phyloP scores from a whole-genome alignment of 331 rosid genomes.

The Ulmus americana region DNA sequence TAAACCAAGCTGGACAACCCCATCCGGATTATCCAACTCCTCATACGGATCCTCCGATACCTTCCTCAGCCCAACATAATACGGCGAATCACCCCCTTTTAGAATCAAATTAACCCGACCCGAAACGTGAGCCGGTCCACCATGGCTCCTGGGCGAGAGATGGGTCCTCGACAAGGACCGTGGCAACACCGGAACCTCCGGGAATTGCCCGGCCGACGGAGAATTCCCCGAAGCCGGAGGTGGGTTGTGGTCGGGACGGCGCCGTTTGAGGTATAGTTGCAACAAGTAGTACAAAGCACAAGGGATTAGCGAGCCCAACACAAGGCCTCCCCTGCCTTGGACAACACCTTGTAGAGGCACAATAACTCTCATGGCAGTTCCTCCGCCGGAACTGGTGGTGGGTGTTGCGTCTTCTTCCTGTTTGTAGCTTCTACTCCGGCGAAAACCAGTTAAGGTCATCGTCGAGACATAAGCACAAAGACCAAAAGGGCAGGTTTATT shows the following conservation, averaged over 20 bases:
- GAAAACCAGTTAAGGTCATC: slow-evolving; percentile 35
- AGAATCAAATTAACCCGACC: slow-evolving; percentile 42
- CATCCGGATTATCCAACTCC: slow-evolving; percentile 49
- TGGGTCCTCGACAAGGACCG: slow-evolving; percentile 51
- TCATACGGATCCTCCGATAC: slow-evolving; percentile 58
- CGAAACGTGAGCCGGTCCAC: slow-evolving; percentile 46
- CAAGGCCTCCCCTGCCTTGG: slow-evolving; percentile 83
- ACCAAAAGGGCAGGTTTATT: not conserved
- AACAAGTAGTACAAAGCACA: slow-evolving; percentile 84
- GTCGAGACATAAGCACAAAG: slow-evolving; percentile 12
- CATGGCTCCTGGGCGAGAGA: slow-evolving; percentile 36
- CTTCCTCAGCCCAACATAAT: slow-evolving; percentile 44
- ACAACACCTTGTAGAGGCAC: slow-evolving; percentile 90
- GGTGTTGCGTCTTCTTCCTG: slow-evolving; percentile 15
- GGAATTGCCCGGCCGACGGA: slow-evolving; percentile 21
- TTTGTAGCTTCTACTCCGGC: slow-evolving; percentile 9
- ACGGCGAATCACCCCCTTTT: slow-evolving; percentile 40
- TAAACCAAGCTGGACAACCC: slow-evolving; percentile 62
- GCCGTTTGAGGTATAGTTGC: slow-evolving; percentile 61
- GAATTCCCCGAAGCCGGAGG: slow-evolving; percentile 25
- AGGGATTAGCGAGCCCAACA: slow-evolving; percentile 80
- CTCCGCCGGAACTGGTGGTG: slow-evolving; percentile 32
- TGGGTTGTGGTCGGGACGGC: slow-evolving; percentile 29
- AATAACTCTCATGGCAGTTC: slow-evolving; percentile 72
- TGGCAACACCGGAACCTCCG: slow-evolving; percentile 35